Evolutionary conservation across 1,284 basidiomycete genomes (phyloP).

Genomic region (Lignosus rhinocerotis): DNA sequence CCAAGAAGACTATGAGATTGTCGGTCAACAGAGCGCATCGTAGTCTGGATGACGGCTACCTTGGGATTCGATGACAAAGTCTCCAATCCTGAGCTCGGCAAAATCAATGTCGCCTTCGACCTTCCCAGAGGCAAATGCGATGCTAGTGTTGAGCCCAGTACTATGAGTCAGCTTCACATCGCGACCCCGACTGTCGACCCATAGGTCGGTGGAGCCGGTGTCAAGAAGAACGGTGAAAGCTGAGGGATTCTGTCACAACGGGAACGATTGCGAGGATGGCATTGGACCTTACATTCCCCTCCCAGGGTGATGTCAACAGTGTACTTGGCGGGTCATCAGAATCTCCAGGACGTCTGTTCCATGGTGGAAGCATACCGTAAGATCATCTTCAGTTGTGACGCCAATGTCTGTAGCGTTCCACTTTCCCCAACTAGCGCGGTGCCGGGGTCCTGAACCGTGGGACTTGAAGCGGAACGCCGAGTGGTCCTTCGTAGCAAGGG

Average conservation of each 20-base stretch:
- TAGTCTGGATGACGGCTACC: conserved; percentile 17
- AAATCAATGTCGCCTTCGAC: conserved; percentile 28
- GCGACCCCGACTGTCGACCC: conserved; percentile 57
- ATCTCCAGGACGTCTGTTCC: not conserved
- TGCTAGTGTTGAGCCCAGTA: conserved; percentile 44
- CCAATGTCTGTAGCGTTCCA: not conserved
- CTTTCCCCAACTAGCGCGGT: not conserved
- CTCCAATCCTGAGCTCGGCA: conserved; percentile 30
- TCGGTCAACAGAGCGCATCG: not conserved
- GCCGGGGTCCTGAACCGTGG: not conserved
- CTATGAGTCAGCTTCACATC: conserved; percentile 23
- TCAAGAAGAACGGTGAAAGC: conserved; percentile 44
- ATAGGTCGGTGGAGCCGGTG: conserved; percentile 79
- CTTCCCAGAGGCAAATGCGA: conserved; percentile 60
- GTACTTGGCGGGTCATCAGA: not conserved
- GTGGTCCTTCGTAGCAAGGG: not conserved
- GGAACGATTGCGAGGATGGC: not conserved
- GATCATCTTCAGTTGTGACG: not conserved
- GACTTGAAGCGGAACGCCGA: not conserved
- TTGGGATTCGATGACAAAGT: conserved; percentile 30
- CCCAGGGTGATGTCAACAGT: conserved; percentile 7
- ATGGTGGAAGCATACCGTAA: not conserved
- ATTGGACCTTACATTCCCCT: conserved; percentile 5
- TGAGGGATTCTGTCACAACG: conserved; percentile 9
- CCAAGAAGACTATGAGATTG: conserved; percentile 29